Evolutionary conservation across 371 early-diverging fungal species (phyloP).

Genomic region (Nematocida displodere): DNA sequence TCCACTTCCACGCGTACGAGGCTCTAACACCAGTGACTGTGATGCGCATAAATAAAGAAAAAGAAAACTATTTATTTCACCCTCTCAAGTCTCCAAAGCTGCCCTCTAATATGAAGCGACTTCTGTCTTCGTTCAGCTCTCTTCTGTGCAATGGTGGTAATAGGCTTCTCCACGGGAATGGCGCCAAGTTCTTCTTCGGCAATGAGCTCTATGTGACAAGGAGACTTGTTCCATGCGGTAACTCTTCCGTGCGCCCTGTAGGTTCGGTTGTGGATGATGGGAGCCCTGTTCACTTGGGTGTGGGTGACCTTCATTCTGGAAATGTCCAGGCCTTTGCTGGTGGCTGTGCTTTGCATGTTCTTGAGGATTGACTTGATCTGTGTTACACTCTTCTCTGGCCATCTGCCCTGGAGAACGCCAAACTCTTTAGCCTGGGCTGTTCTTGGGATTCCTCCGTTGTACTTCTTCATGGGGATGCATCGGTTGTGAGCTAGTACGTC

Average conservation of each 20-base stretch:
- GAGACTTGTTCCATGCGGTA: constrained; percentile 83
- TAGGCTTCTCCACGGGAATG: constrained; percentile 43
- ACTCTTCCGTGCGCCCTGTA: constrained; percentile 98
- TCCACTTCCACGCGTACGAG: constrained; percentile 64
- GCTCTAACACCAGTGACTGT: constrained; percentile 56
- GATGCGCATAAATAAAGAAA: constrained; percentile 39
- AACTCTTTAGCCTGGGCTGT: constrained; percentile 90
- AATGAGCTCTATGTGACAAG: constrained; percentile 86
- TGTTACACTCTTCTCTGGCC: constrained; percentile 94
- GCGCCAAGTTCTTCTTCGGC: constrained; percentile 52
- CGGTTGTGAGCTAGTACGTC: constrained; percentile 91
- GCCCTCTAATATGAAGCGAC: not conserved
- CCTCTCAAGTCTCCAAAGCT: constrained; percentile 11
- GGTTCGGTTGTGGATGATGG: constrained; percentile 89
- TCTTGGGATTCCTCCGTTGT: constrained; percentile 90
- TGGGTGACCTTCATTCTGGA: constrained; percentile 74
- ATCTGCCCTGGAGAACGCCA: constrained; percentile 72
- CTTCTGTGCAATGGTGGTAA: constrained; percentile 24
- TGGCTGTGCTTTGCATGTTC: constrained; percentile 91
- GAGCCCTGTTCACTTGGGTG: constrained; percentile 94
- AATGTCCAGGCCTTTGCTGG: constrained; percentile 76
- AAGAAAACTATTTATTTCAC: not conserved
- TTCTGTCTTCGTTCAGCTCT: constrained; percentile 27
- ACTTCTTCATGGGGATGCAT: constrained; percentile 91
- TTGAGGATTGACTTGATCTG: constrained; percentile 82